Evolutionary conservation across 495 filamentous ascomycete species (phyloP).

Genomic region (Podospora comata): DNA sequence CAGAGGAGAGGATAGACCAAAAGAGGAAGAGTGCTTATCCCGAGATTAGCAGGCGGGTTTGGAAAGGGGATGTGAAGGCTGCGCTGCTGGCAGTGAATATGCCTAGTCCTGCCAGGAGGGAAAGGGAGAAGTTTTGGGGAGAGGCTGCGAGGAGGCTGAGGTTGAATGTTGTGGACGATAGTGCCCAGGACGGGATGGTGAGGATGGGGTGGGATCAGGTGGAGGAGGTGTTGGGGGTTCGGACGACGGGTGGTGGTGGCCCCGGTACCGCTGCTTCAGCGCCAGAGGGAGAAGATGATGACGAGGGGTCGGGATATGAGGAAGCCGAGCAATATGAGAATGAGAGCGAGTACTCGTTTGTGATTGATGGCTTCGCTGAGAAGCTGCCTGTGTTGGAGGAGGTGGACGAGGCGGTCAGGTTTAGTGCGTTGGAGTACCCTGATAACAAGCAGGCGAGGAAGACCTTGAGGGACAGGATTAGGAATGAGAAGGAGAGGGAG

Average conservation of each 20-base stretch:
- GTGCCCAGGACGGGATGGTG: too few species aligned
- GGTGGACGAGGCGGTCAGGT: slow-evolving; percentile 31
- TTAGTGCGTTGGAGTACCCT: slow-evolving; percentile 27
- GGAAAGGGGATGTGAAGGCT: slow-evolving; percentile 59
- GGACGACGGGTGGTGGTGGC: too few species aligned
- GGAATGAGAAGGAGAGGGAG: slow-evolving; percentile 41
- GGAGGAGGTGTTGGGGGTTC: too few species aligned
- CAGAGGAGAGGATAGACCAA: slow-evolving; percentile 37
- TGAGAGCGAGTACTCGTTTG: slow-evolving; percentile 6
- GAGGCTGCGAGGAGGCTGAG: slow-evolving; percentile 56
- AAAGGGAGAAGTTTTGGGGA: slow-evolving; percentile 53
- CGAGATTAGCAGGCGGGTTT: slow-evolving; percentile 31
- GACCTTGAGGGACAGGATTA: slow-evolving; percentile 29
- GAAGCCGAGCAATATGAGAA: slow-evolving; percentile 22
- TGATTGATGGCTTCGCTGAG: background rate
- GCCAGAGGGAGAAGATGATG: slow-evolving; percentile 52
- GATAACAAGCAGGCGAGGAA: slow-evolving; percentile 16
- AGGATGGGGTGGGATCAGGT: too few species aligned
- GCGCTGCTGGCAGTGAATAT: slow-evolving; percentile 53
- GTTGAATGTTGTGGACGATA: slow-evolving; percentile 44
- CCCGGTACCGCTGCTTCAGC: background rate
- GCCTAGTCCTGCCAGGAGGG: slow-evolving; percentile 23
- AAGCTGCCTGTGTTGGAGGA: slow-evolving; percentile 21
- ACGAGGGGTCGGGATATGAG: slow-evolving; percentile 16
- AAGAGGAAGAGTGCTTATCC: background rate